Evolutionary conservation across 352 stramenopile species (phyloP).

Genomic region (Phytophthora rubi): DNA sequence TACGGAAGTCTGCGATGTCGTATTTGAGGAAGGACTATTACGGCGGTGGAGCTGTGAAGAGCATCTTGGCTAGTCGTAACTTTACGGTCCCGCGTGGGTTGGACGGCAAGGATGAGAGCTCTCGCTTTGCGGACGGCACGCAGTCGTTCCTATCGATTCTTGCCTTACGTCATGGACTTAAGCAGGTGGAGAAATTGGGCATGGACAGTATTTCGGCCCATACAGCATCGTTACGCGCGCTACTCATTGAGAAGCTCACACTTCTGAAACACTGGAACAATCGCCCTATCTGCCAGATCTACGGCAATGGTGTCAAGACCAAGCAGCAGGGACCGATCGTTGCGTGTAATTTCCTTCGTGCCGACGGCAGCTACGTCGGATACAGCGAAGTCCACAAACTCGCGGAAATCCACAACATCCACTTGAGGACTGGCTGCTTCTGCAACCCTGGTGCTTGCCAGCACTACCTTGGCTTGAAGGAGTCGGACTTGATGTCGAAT

Average conservation of each 20-base stretch:
- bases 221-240: conserved; percentile 46
- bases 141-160: conserved; percentile 74
- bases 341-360: conserved; percentile 66
- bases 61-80: conserved; percentile 56
- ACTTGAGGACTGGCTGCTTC: conserved; percentile 78
- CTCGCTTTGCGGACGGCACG: conserved; percentile 67
- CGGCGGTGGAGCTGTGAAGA: conserved; percentile 70
- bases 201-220: conserved; percentile 61
- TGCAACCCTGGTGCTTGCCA: conserved; percentile 85
- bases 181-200: conserved; percentile 46
- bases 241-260: conserved; percentile 45
- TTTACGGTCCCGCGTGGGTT: conserved; percentile 45
- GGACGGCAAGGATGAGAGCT: conserved; percentile 18
- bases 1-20: conserved; percentile 44
- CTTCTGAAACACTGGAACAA: conserved; percentile 64
- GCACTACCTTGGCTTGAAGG: conserved; percentile 58
- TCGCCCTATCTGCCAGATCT: conserved; percentile 54
- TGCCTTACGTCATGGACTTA: conserved; percentile 59
- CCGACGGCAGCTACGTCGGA: conserved; percentile 67
- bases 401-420: conserved; percentile 71
- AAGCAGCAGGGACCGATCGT: conserved; percentile 51
- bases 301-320: conserved; percentile 37
- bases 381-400: conserved; percentile 75
- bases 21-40: conserved; percentile 65
- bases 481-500: conserved; percentile 57